Evolutionary conservation across 345 rosid species (phyloP).

Genomic region (Lepidium africanum): DNA sequence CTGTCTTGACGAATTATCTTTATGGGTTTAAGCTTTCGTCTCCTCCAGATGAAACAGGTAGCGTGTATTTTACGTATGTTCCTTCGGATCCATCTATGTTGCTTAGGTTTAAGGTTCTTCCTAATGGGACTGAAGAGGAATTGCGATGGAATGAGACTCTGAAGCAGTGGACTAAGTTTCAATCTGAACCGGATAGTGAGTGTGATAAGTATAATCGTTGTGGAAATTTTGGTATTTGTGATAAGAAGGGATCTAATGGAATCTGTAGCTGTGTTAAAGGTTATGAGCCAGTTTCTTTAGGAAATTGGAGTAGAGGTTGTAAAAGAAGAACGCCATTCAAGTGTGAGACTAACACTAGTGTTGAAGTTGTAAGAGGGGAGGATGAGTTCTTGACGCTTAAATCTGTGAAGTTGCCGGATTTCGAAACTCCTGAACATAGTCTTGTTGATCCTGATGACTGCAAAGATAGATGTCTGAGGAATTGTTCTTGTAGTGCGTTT

Average conservation of each 20-base stretch:
- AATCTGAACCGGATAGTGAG: conserved; percentile 38
- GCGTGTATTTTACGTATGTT: conserved; percentile 45
- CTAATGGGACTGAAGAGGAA: conserved; percentile 53
- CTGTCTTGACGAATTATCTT: conserved; percentile 17
- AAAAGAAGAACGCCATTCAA: conserved; percentile 32
- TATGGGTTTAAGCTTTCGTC: conserved; percentile 53
- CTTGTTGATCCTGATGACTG: conserved; percentile 30
- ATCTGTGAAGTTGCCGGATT: conserved; percentile 44
- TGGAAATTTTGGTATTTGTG: conserved; percentile 61
- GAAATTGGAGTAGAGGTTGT: conserved; percentile 52
- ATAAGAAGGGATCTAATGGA: neutral
- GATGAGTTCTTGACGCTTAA: conserved; percentile 37
- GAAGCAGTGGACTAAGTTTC: conserved; percentile 41
- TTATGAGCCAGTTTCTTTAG: conserved; percentile 25
- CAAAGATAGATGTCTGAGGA: conserved; percentile 27
- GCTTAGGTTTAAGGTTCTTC: conserved; percentile 40
- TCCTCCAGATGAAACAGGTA: conserved; percentile 33
- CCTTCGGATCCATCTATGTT: conserved; percentile 31
- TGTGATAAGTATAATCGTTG: conserved; percentile 71
- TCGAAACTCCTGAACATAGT: conserved; percentile 15
- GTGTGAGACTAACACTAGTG: conserved; percentile 34
- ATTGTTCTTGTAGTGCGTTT: conserved; percentile 51
- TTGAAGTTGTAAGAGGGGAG: conserved; percentile 1
- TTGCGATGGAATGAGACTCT: conserved; percentile 36
- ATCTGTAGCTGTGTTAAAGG: conserved; percentile 59